Evolutionary conservation across 108 stramenopile genomes (phyloP), one percentile per base, ranked within the genome.

Genomic region (Conticribra guillardii): DNA sequence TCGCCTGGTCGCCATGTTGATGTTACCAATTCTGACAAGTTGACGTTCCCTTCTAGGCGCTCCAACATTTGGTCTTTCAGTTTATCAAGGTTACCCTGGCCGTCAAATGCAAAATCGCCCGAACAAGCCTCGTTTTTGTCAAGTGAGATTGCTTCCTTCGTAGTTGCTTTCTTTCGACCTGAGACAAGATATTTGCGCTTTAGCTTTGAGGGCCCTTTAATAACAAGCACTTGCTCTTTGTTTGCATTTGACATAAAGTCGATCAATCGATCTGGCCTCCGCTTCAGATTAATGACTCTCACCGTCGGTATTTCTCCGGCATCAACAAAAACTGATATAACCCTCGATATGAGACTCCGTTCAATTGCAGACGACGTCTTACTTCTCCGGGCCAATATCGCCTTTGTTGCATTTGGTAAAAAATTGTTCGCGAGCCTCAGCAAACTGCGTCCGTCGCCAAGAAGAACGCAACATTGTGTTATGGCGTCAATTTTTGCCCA

Each of bases 1-100:
- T 94, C 89, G 11, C 80, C 69, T 21, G 93, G 93, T 31, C 86
- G 70, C 93, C 93, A 94, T 46, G 81, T 74, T 9, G 73, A 56
- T 18, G 31, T 24, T 9, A 94, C 87, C 11, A 87, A 76, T 30
- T 74, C 55, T n/a, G 83, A 54, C 54, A 90, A 62, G 2, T 27
- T 52, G 50, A 68, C 63, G 5, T 41, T 37, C 27, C 82, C 83
- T 48, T 84, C 55, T 16, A 65, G 46, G 19, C 30, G 31, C 8
- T 77, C 54, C 47, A 51, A 22, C 30, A 89, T 55, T 51, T 60
- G 55, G 19, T 31, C 45, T 28, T 84, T 71, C 3, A 84, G 74
- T 30, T 85, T 67, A 21, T 58, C 76, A 48, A 52, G 30, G 23
- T 37, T 54, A 27, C 78, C 78, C 50, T 68, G 54, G 9, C 93